phyloP scores from a whole-genome alignment of 2,329 filamentous ascomycete genomes.

The Chalara sp. region DNA sequence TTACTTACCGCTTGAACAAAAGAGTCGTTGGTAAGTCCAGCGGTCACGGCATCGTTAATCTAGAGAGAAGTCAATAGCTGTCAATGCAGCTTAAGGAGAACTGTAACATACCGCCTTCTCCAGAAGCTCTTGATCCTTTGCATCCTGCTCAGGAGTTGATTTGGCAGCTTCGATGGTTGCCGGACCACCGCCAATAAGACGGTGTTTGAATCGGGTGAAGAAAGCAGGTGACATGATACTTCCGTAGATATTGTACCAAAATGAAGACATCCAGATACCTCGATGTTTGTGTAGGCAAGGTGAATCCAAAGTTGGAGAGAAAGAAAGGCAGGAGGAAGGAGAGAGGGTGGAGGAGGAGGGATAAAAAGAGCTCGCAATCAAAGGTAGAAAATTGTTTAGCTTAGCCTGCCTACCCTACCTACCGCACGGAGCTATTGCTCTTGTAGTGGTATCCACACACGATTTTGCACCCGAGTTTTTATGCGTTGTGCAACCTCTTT shows the following conservation, averaged over 20 bases:
- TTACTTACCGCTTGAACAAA: conserved; percentile 17
- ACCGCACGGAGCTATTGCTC: too few species aligned
- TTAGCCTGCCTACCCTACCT: too few species aligned
- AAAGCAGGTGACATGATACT: neutral
- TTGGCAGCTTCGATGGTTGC: conserved; percentile 7
- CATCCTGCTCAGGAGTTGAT: conserved; percentile 9
- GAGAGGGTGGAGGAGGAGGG: too few species aligned
- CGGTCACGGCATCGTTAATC: conserved; percentile 15
- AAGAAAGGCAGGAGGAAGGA: too few species aligned
- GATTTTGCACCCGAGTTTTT: too few species aligned
- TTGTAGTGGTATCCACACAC: too few species aligned
- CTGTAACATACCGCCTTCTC: conserved; percentile 14
- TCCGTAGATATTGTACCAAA: neutral
- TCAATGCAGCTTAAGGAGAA: neutral
- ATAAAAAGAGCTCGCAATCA: too few species aligned
- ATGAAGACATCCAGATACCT: neutral
- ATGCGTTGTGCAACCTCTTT: too few species aligned
- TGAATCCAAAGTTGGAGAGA: too few species aligned
- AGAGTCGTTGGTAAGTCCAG: conserved; percentile 17
- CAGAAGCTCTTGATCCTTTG: conserved; percentile 16
- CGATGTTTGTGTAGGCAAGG: too few species aligned
- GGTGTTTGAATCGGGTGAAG: neutral
- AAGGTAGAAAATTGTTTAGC: too few species aligned
- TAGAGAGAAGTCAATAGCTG: neutral
- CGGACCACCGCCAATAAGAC: neutral